Conservation (phyloP, 306 rosid genomes). For the Cucurbita maxima region DNA sequence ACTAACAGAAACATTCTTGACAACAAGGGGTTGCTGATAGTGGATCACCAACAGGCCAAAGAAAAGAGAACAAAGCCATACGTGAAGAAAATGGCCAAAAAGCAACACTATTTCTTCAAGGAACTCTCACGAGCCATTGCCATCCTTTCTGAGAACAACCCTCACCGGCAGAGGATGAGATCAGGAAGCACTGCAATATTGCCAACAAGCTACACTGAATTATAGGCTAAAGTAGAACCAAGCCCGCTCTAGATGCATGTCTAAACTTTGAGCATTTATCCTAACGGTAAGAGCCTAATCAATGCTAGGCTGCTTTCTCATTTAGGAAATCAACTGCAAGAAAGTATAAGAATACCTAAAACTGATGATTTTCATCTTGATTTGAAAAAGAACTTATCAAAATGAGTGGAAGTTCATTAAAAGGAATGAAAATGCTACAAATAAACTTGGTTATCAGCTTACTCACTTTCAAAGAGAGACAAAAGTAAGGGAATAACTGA, state of each 20-base stretch:
- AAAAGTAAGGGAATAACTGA: neutral
- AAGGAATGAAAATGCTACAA: neutral
- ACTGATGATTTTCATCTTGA: neutral
- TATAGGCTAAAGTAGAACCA: neutral
- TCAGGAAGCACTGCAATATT: constrained; percentile 76
- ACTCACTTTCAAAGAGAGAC: neutral
- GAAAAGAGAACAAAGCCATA: too few species aligned
- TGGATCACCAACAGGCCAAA: too few species aligned
- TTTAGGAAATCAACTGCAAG: neutral
- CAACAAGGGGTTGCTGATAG: too few species aligned
- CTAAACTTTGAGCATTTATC: neutral
- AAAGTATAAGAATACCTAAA: neutral
- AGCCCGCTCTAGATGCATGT: neutral
- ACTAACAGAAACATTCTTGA: too few species aligned
- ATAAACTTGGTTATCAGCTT: neutral
- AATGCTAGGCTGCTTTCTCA: neutral
- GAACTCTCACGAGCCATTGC: constrained; percentile 68
- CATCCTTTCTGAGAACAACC: constrained; percentile 81
- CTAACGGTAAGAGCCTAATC: neutral
- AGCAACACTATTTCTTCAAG: too few species aligned
- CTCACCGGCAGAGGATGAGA: constrained; percentile 87
- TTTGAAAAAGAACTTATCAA: neutral
- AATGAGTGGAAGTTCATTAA: neutral
- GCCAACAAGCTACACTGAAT: constrained; percentile 58
- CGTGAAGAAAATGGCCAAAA: too few species aligned